Evolutionary conservation across 176 grass and related monocot species (phyloP).

Genomic region (Saccharum officinarum): DNA sequence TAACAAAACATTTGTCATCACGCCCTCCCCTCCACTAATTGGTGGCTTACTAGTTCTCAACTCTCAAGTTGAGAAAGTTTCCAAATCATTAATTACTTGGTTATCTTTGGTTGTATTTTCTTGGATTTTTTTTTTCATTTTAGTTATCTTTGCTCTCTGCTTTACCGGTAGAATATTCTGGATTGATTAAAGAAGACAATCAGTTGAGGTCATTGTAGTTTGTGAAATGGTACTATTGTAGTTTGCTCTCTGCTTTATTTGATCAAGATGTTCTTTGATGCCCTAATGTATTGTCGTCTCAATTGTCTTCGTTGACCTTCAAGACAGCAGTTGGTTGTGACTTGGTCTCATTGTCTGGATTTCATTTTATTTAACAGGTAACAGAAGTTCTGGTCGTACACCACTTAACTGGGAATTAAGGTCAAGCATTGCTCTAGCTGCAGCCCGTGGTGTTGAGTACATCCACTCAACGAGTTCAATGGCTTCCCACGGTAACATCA

Average conservation of each 20-base stretch:
- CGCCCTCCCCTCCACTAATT: neutral
- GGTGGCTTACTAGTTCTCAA: neutral
- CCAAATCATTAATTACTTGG: slow-evolving; percentile 4
- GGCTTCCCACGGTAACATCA: slow-evolving; percentile 77
- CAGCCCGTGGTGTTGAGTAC: slow-evolving; percentile 62
- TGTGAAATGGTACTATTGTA: neutral
- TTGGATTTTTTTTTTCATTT: neutral
- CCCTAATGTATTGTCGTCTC: neutral
- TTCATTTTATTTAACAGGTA: slow-evolving; percentile 43
- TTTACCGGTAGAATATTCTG: neutral
- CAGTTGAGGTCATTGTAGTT: slow-evolving; percentile 17
- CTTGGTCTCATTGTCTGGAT: neutral
- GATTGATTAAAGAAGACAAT: slow-evolving; percentile 7
- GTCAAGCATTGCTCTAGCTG: slow-evolving; percentile 60
- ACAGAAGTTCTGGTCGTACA: slow-evolving; percentile 44
- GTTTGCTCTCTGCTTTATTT: neutral
- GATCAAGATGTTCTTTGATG: neutral
- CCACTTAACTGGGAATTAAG: slow-evolving; percentile 60
- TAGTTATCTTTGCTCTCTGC: neutral
- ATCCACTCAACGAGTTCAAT: slow-evolving; percentile 67
- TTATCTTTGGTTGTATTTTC: neutral
- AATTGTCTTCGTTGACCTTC: neutral
- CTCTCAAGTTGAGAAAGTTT: neutral
- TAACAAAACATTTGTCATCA: neutral
- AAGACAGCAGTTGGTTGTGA: neutral